Evolutionary conservation across 2,329 filamentous ascomycete species (phyloP).

Genomic region (Atkinsonella texensis): DNA sequence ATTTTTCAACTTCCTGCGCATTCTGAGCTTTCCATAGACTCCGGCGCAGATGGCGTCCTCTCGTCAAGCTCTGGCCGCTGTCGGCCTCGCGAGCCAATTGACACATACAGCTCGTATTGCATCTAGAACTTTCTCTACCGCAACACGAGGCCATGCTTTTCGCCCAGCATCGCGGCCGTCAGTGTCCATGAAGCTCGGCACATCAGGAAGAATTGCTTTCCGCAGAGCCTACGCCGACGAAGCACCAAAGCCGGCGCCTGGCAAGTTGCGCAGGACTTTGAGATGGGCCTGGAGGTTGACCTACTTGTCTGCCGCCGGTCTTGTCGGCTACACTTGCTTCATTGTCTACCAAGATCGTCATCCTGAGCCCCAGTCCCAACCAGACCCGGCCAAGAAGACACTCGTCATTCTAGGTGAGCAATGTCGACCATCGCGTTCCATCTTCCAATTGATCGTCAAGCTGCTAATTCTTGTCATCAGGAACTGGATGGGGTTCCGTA

Average conservation of each 20-base stretch:
- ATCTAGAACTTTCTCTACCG: constrained; percentile 22
- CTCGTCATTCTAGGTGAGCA: constrained; percentile 79
- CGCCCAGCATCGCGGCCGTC: constrained; percentile 16
- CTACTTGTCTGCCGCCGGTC: constrained; percentile 60
- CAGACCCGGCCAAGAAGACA: constrained; percentile 90
- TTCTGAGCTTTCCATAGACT: neutral
- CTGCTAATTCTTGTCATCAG: constrained; percentile 32
- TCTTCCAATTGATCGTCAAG: neutral
- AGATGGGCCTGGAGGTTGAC: constrained; percentile 75
- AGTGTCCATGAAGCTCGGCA: constrained; percentile 22
- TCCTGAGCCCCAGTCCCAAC: constrained; percentile 64
- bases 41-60: constrained; percentile 31
- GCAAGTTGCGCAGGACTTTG: constrained; percentile 56
- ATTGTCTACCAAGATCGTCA: constrained; percentile 73
- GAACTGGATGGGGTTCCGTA: constrained; percentile 91
- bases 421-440: neutral
- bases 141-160: constrained; percentile 14
- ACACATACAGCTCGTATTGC: constrained; percentile 17
- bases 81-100: constrained; percentile 20
- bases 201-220: constrained; percentile 28
- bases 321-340: constrained; percentile 62
- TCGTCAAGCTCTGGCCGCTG: constrained; percentile 28
- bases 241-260: constrained; percentile 35
- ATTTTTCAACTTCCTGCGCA: neutral
- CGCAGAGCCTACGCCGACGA: constrained; percentile 39